A percentile compares a stretch with the other conserved stretches of the same genome.
These are phyloP conservation scores for Neolentinus lepideus DNA, from an alignment of 1,284 basidiomycete genomes.

Conservation along the genomic window DNA sequence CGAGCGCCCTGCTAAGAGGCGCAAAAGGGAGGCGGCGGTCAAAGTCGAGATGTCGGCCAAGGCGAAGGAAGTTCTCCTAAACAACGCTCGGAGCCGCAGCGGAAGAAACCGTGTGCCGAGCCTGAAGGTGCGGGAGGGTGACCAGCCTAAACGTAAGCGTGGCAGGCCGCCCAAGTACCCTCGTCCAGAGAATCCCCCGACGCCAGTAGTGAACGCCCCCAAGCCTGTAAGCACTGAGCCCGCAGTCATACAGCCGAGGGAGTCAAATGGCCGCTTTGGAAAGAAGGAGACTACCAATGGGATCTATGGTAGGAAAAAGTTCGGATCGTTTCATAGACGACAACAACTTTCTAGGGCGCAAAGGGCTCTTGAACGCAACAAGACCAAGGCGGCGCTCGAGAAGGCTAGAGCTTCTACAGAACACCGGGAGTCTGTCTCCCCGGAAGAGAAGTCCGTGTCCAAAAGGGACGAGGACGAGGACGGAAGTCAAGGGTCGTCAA, in stretches of 20 bases:
- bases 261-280: conserved; percentile 41
- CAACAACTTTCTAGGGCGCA: conserved; percentile 1
- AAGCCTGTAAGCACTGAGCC: not conserved
- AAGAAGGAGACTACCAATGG: conserved; percentile 48
- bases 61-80: conserved; percentile 23
- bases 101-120: conserved; percentile 25
- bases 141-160: conserved; percentile 18
- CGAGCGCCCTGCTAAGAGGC: conserved; percentile 36
- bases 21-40: conserved; percentile 27
- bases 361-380: not conserved
- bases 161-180: conserved; percentile 15
- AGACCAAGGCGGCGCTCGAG: not conserved
- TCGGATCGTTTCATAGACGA: not conserved
- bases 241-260: conserved; percentile 31
- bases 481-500: not conserved
- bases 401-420: not conserved
- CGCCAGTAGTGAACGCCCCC: not conserved
- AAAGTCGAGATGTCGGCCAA: conserved; percentile 30
- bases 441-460: not conserved
- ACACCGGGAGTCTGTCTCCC: not conserved
- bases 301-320: conserved; percentile 2
- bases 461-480: not conserved
- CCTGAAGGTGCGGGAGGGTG: conserved; percentile 26
- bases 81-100: conserved; percentile 20
- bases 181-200: conserved; percentile 5